Percentiles rank a stretch among this genome's conserved stretches.
Evolutionary conservation across 352 stramenopile species (phyloP).

Genomic region (Phytophthora rubi): DNA sequence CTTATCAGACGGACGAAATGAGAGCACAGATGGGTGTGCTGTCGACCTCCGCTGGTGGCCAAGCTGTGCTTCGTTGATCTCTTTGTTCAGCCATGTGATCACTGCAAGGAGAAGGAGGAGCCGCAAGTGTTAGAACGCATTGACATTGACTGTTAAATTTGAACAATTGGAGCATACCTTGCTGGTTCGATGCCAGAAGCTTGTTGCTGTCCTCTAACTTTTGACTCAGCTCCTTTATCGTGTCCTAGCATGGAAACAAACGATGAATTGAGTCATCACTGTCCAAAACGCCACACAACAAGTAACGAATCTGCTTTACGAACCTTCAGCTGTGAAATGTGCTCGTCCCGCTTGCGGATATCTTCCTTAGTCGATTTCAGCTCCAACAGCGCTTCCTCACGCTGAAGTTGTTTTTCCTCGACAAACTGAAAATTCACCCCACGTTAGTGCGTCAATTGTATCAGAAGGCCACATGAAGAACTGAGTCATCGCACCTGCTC

Average conservation of each 20-base stretch:
- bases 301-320: background rate
- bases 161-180: slow-evolving; percentile 56
- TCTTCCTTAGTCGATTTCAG: slow-evolving; percentile 76
- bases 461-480: background rate
- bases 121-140: background rate
- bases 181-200: slow-evolving; percentile 87
- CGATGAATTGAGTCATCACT: background rate
- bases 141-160: background rate
- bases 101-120: slow-evolving; percentile 42
- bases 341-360: slow-evolving; percentile 71
- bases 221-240: slow-evolving; percentile 74
- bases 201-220: slow-evolving; percentile 92
- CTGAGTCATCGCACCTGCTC: slow-evolving; percentile 53
- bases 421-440: slow-evolving; percentile 47
- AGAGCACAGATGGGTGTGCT: slow-evolving; percentile 73
- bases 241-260: slow-evolving; percentile 40
- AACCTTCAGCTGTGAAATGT: slow-evolving; percentile 68
- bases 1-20: slow-evolving; percentile 67
- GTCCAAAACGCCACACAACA: background rate
- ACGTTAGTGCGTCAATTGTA: background rate
- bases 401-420: slow-evolving; percentile 81
- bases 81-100: slow-evolving; percentile 92
- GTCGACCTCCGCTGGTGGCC: slow-evolving; percentile 65
- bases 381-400: slow-evolving; percentile 64
- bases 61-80: slow-evolving; percentile 91